Base-by-base conservation (phyloP, 1,139 yeast species). In the Candida gigantensis region DNA sequence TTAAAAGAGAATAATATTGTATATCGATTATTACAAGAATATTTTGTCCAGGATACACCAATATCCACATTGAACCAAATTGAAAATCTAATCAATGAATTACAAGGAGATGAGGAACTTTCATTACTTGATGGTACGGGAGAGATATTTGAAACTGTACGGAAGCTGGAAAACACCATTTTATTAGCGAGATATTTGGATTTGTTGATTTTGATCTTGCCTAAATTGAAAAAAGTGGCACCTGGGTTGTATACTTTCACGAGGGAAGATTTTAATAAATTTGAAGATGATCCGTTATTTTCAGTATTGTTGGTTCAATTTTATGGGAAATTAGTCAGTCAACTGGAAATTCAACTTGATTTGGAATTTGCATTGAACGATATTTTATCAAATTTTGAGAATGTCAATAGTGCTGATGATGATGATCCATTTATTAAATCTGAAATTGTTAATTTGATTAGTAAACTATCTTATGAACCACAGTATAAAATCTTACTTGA, bases 171-270 rank as follows among this genome's bases (percentile, higher is more conserved):
- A n/a, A 37, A 52, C 28, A 36, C 58, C 2, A 43, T 49, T 8
- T 35, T 54, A 20, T 35, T 51, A 5, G 47, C 65, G 1, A 44
- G 70, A 20, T 50, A 60, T 18, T 45, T 64, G 29, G 67, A 60
- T 35, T 34, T 31, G 24, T 45, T 35, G 33, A 26, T 24, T 25
- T 40, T 25, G 36, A 35, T 37, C 29, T 35, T 41, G 31, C 50
- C 44, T 11, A 43, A 28, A 28, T 24, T 40, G 18, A 7, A 7
- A 2, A 28, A 36, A 6, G 12, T 32, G 9, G 35, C 39, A 24
- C 45, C 36, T 7, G 12, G 11, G 7, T 36, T 48, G 6, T 42
- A 44, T 15, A 39, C 44, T 16, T 52, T 51, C 35, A 33, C 47
- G 9, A 32, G 29, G 7, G 35, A 37, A 5, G 58, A 55, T n/a